A percentile compares a stretch with the other conserved stretches of the same genome.
Evolutionary conservation across 305 asterid genomes (phyloP).

Genomic region (Caryopteris hybrid): DNA sequence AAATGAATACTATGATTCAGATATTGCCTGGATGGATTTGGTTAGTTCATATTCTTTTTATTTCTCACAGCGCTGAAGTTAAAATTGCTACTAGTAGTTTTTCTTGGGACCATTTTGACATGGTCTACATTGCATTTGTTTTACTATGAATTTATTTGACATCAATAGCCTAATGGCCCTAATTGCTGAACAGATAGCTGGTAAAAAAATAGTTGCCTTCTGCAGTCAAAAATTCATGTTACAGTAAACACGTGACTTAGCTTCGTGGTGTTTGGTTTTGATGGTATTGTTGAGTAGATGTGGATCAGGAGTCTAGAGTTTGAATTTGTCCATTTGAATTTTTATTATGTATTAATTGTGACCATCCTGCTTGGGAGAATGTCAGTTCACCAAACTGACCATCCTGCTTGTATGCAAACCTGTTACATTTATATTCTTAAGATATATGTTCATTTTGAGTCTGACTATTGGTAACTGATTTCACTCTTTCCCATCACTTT

Average conservation of each 20-base stretch:
- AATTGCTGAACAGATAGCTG: neutral
- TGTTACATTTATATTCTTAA: neutral
- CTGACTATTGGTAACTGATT: neutral
- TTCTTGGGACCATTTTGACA: neutral
- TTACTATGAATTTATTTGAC: neutral
- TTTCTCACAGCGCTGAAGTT: neutral
- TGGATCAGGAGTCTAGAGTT: neutral
- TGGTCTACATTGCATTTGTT: neutral
- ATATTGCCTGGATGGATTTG: constrained; percentile 99
- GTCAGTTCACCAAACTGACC: neutral
- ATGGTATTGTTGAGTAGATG: neutral
- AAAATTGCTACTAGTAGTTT: constrained; percentile 6
- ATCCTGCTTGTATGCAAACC: neutral
- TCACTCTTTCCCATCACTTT: neutral
- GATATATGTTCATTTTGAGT: neutral
- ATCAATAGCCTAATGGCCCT: too few relatives aligned
- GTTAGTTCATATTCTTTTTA: constrained; percentile 38
- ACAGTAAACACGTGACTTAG: neutral
- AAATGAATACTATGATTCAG: constrained; percentile 91
- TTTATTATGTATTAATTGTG: neutral
- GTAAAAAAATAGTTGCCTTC: neutral
- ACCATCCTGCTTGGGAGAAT: too few relatives aligned
- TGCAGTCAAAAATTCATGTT: neutral
- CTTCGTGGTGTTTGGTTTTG: neutral
- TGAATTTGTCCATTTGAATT: neutral